Evolutionary conservation across 306 rosid species (phyloP).

Genomic region (Hylodesmum podocarpum): DNA sequence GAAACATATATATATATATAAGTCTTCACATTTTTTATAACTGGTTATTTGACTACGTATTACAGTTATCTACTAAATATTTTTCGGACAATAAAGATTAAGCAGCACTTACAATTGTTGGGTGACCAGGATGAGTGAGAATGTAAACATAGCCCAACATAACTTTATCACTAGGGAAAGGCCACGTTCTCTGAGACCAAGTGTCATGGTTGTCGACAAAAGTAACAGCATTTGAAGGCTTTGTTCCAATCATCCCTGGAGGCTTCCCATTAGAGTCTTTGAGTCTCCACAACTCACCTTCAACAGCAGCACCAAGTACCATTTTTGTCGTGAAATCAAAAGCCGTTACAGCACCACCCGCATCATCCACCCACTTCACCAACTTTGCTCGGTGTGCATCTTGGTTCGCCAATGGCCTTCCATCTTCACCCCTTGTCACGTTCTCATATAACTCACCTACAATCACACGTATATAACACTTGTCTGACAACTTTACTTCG

Average conservation of each 20-base stretch:
- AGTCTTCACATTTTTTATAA: too few species aligned
- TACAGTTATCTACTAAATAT: too few species aligned
- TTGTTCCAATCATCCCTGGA: constrained; percentile 66
- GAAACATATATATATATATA: too few species aligned
- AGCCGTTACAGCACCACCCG: constrained; percentile 40
- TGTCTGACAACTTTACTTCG: too few species aligned
- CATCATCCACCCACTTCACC: constrained; percentile 42
- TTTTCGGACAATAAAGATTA: too few species aligned
- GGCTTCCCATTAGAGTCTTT: constrained; percentile 52
- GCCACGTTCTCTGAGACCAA: constrained; percentile 45
- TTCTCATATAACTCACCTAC: constrained; percentile 46
- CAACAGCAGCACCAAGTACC: constrained; percentile 50
- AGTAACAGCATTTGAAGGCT: constrained; percentile 59
- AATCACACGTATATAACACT: too few species aligned
- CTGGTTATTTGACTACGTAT: too few species aligned
- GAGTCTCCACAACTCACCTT: constrained; percentile 54
- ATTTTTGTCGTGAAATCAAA: constrained; percentile 52
- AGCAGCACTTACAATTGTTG: constrained; percentile 51
- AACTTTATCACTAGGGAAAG: constrained; percentile 55
- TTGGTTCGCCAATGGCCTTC: constrained; percentile 45
- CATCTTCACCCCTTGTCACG: constrained; percentile 27
- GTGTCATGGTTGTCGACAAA: constrained; percentile 80
- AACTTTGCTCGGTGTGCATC: constrained; percentile 33
- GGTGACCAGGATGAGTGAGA: constrained; percentile 77
- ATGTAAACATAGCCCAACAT: constrained; percentile 62